Evolutionary conservation across 805 yeast species (phyloP).

Genomic region (Candida loeiensis): DNA sequence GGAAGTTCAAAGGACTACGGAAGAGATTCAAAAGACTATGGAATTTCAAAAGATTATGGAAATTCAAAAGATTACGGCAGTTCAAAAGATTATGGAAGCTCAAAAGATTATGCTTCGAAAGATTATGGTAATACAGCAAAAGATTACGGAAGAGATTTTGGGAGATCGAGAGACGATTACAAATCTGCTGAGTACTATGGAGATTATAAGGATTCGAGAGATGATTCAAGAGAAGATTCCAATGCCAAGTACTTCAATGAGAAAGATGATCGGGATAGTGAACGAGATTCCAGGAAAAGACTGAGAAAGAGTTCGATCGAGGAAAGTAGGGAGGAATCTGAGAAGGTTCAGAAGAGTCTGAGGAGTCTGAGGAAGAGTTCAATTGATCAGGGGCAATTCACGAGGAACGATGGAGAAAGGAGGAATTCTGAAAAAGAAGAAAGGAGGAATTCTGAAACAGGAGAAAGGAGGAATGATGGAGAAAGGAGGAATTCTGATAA

Average conservation of each 20-base stretch:
- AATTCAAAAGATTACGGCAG: neutral
- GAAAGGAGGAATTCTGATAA: too few species aligned
- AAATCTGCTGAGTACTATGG: neutral
- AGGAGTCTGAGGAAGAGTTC: neutral
- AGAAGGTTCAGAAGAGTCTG: too few species aligned
- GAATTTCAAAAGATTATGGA: neutral
- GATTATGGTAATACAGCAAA: neutral
- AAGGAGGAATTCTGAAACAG: too few species aligned
- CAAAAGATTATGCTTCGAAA: neutral
- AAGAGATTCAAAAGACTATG: neutral
- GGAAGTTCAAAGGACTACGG: neutral
- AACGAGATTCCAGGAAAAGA: neutral
- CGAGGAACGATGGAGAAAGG: too few species aligned
- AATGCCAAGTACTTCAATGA: neutral
- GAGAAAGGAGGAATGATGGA: too few species aligned
- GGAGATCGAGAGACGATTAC: neutral
- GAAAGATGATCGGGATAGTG: neutral
- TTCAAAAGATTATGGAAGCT: neutral
- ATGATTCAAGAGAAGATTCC: neutral
- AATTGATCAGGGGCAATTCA: neutral
- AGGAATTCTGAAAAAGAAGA: too few species aligned
- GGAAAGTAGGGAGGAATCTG: neutral
- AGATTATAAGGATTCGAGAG: constrained; percentile 1
- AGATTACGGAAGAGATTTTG: neutral
- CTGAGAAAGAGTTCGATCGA: constrained; percentile 1